These are phyloP conservation scores for Nannochloropsis oceanica DNA, from an alignment of 108 stramenopile genomes.

Conservation along the genomic window DNA sequence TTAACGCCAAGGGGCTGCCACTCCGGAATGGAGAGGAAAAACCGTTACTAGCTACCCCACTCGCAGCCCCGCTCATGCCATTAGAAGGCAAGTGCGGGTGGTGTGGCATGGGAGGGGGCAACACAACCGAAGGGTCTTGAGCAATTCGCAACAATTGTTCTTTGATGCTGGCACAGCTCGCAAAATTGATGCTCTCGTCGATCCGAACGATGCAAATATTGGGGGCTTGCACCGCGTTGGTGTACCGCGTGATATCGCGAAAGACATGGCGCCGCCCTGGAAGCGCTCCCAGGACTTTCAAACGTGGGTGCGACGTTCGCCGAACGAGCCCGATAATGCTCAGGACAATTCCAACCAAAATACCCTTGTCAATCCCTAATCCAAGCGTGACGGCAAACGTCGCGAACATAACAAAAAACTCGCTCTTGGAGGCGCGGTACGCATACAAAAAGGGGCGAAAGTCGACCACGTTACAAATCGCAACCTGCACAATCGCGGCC, in stretches of 20 bases:
- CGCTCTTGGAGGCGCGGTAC: not conserved
- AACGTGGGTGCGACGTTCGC: not conserved
- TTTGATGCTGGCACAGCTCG: not conserved
- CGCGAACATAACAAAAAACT: not conserved
- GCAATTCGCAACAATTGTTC: not conserved
- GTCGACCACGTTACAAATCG: not conserved
- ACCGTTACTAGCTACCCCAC: not conserved
- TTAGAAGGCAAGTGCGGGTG: not conserved
- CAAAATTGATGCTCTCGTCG: not conserved
- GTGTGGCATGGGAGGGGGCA: not conserved
- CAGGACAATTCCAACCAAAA: not conserved
- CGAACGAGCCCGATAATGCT: not conserved
- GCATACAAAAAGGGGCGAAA: not conserved
- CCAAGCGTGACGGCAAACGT: not conserved
- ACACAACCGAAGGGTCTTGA: not conserved
- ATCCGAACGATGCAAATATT: not conserved
- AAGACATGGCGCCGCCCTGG: not conserved
- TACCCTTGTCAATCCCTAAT: not conserved
- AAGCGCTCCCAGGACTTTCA: not conserved
- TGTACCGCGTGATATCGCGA: not conserved
- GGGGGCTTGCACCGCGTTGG: not conserved
- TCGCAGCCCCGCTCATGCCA: not conserved
- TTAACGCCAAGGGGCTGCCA: not conserved
- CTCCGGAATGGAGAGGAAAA: not conserved
- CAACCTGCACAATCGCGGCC: not conserved